A percentile compares a stretch with the other conserved stretches of the same genome.
Evolutionary conservation across 768 basidiomycete species (phyloP).

Genomic region (Suillus placidus): DNA sequence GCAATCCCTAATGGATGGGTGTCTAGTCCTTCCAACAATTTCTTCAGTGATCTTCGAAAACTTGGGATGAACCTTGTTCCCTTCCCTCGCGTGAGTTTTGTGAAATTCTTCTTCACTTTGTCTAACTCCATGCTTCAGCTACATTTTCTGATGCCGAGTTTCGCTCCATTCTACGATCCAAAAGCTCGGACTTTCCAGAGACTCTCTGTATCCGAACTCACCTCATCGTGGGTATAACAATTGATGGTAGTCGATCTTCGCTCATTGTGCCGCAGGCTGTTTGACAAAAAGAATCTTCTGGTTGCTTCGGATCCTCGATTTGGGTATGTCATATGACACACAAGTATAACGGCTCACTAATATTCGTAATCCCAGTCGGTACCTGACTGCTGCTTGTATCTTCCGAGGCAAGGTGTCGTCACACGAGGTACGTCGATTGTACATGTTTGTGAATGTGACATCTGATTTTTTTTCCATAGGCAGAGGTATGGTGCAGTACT

Average conservation of each 20-base stretch:
- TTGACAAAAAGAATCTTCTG: constrained; percentile 78
- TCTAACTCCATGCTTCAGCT: constrained; percentile 50
- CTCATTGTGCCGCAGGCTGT: constrained; percentile 50
- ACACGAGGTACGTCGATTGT: constrained; percentile 61
- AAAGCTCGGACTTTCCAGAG: constrained; percentile 63
- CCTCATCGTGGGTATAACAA: constrained; percentile 58
- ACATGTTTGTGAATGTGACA: not conserved
- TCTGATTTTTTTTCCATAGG: constrained; percentile 35
- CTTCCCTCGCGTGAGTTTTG: constrained; percentile 79
- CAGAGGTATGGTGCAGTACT: constrained; percentile 47
- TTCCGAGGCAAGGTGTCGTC: constrained; percentile 85
- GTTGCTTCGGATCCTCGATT: constrained; percentile 82
- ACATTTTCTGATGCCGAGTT: constrained; percentile 96
- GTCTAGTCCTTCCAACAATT: not conserved
- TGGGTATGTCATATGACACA: constrained; percentile 46
- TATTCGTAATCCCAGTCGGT: constrained; percentile 53
- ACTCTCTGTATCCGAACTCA: constrained; percentile 67
- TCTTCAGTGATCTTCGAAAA: constrained; percentile 76
- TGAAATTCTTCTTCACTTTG: not conserved
- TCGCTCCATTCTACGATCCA: constrained; percentile 83
- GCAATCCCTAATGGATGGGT: constrained; percentile 17
- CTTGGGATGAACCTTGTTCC: constrained; percentile 94
- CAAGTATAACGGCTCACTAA: not conserved
- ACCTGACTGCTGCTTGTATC: constrained; percentile 84
- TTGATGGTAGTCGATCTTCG: not conserved